Conservation (phyloP, 179 eudicot genomes). For the Beta lomatogona region DNA sequence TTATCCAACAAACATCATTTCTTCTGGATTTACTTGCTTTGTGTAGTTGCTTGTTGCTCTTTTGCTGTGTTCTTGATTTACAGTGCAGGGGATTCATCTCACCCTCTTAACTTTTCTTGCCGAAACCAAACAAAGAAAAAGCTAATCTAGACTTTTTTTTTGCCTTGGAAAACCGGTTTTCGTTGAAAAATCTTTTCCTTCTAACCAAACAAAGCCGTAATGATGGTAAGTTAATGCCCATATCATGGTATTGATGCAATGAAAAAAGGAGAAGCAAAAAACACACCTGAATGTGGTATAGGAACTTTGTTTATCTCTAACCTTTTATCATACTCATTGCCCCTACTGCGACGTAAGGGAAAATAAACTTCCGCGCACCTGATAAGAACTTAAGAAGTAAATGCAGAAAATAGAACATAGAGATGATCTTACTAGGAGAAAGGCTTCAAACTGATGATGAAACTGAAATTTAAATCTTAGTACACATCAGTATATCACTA, state of each 20-base stretch:
- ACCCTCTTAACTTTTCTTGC: no score
- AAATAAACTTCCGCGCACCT: not conserved
- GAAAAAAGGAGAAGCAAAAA: not conserved
- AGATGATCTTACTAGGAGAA: not conserved
- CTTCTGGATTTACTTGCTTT: no score
- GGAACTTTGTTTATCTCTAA: not conserved
- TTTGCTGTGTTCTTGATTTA: no score
- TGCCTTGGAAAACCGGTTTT: no score
- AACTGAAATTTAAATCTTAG: not conserved
- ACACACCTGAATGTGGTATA: not conserved
- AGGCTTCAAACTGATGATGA: not conserved
- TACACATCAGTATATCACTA: not conserved
- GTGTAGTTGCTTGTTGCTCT: no score
- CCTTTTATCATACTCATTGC: not conserved
- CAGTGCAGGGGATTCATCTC: no score
- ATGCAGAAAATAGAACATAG: not conserved
- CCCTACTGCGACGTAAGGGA: not conserved
- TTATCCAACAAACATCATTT: no score
- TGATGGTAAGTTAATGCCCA: no score
- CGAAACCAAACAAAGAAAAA: no score
- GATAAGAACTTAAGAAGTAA: not conserved
- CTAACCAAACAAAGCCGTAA: no score
- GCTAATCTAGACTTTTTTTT: no score
- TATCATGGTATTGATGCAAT: not conserved
- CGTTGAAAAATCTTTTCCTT: no score